Evolutionary conservation across 495 filamentous ascomycete species (phyloP).

Genomic region (Physcia stellaris): DNA sequence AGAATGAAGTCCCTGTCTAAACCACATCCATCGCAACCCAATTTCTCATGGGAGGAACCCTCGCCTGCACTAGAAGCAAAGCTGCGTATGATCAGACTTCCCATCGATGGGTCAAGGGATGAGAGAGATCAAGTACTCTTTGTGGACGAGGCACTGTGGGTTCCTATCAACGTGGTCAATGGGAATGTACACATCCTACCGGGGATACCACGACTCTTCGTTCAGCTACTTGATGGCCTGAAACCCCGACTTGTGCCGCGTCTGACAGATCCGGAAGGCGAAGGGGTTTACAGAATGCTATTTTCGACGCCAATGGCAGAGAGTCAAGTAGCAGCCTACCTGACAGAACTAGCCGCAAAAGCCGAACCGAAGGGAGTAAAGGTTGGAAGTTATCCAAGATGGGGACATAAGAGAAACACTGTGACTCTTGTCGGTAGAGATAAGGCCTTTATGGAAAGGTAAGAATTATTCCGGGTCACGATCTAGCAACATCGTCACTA

Average conservation of each 20-base stretch:
- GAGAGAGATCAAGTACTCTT: constrained; percentile 59
- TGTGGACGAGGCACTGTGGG: constrained; percentile 72
- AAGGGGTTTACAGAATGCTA: constrained; percentile 60
- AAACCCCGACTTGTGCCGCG: constrained; percentile 55
- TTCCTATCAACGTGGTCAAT: constrained; percentile 75
- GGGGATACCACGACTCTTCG: constrained; percentile 76
- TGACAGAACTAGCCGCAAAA: constrained; percentile 62
- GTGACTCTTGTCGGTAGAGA: constrained; percentile 79
- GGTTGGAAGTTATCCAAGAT: constrained; percentile 92
- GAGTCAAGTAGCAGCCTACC: constrained; percentile 66
- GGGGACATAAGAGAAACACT: constrained; percentile 78
- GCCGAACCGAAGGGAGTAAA: constrained; percentile 66
- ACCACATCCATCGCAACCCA: constrained; percentile 52
- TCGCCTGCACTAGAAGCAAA: constrained; percentile 66
- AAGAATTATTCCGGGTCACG: background rate
- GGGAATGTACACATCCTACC: constrained; percentile 90
- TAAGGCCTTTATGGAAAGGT: constrained; percentile 46
- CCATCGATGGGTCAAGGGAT: constrained; percentile 50
- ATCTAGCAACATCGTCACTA: background rate
- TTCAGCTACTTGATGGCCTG: constrained; percentile 59
- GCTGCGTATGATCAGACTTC: constrained; percentile 79
- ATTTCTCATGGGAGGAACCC: constrained; percentile 76
- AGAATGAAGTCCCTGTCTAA: constrained; percentile 74
- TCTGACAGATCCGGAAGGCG: constrained; percentile 63
- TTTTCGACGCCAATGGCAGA: constrained; percentile 80